These are phyloP conservation scores for Plasmodium vinckei DNA, from an alignment of 169 alveolate species.

Conservation along the genomic window DNA sequence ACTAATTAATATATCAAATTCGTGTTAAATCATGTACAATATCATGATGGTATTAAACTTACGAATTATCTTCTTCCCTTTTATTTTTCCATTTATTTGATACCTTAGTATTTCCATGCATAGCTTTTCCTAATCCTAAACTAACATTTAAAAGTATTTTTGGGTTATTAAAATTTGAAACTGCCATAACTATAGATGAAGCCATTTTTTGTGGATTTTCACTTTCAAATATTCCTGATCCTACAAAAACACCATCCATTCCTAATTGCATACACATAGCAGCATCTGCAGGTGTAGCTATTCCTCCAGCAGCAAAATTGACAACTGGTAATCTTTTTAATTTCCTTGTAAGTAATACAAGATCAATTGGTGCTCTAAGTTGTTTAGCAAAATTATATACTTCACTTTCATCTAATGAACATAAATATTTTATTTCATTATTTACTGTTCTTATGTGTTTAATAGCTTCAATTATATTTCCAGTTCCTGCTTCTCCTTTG, in stretches of 20 bases:
- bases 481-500: conserved; percentile 88
- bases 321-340: conserved; percentile 86
- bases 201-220: conserved; percentile 83
- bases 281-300: conserved; percentile 87
- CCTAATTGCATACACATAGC: conserved; percentile 85
- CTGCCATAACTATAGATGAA: conserved; percentile 82
- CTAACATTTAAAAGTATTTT: conserved; percentile 61
- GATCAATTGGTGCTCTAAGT: conserved; percentile 79
- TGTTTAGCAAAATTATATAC: conserved; percentile 80
- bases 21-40: no score
- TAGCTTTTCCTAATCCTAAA: conserved; percentile 48
- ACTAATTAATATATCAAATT: no score
- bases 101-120: conserved; percentile 49
- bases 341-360: conserved; percentile 70
- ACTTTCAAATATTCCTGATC: conserved; percentile 87
- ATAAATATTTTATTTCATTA: conserved; percentile 69
- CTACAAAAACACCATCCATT: conserved; percentile 89
- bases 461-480: conserved; percentile 85
- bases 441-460: conserved; percentile 84
- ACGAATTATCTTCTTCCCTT: conserved; percentile 17
- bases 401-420: conserved; percentile 77
- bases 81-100: conserved; percentile 68
- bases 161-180: conserved; percentile 63
- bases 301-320: conserved; percentile 88
- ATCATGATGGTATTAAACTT: no score